A percentile compares a stretch with the other conserved stretches of the same genome.
Evolutionary conservation across 2,329 filamentous ascomycete species (phyloP).

Genomic region (Gliomastix tumulicola): DNA sequence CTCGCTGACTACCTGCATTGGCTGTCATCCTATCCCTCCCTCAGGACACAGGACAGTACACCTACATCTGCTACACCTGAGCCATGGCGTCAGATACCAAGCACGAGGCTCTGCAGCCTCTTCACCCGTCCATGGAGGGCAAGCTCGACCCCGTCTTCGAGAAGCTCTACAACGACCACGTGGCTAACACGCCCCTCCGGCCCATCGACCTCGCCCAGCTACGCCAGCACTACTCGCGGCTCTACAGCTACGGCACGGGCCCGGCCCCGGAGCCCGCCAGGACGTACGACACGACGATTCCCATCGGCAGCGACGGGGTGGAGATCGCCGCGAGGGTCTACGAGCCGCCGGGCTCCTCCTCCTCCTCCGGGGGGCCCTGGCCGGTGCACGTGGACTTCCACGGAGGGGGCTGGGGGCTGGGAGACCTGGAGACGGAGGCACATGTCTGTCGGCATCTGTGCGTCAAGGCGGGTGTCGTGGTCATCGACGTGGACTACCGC

Average conservation of each 20-base stretch:
- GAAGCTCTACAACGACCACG: constrained; percentile 37
- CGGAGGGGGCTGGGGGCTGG: constrained; percentile 42
- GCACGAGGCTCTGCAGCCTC: constrained; percentile 38
- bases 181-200: constrained; percentile 28
- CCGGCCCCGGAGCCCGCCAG: constrained; percentile 30
- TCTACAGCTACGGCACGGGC: constrained; percentile 36
- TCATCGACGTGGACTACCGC: constrained; percentile 45
- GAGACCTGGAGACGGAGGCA: constrained; percentile 40
- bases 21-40: no score
- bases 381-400: constrained; percentile 42
- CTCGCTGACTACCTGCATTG: no score
- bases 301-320: constrained; percentile 19
- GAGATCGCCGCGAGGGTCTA: constrained; percentile 32
- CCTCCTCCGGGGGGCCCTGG: constrained; percentile 33
- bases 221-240: constrained; percentile 31
- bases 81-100: constrained; percentile 6
- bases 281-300: constrained; percentile 27
- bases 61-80: no score
- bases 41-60: no score
- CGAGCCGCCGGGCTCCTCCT: constrained; percentile 21
- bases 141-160: constrained; percentile 38
- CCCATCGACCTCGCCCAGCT: constrained; percentile 30
- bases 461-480: constrained; percentile 30
- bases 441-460: constrained; percentile 41
- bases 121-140: constrained; percentile 36